Evolutionary conservation across 768 basidiomycete genomes (phyloP).

Genomic region (Russula lepida): DNA sequence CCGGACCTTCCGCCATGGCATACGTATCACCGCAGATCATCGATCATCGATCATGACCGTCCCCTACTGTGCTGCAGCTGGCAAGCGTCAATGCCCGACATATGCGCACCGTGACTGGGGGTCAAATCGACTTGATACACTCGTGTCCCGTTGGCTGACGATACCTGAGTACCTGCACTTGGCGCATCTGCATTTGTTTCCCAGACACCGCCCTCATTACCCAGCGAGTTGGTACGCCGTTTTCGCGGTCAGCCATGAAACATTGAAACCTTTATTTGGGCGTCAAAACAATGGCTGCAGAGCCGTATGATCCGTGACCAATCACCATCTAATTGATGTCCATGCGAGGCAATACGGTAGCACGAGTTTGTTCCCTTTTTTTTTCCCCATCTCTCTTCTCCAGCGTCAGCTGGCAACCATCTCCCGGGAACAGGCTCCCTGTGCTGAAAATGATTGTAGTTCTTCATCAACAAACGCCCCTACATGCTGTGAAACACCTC

Average conservation of each 20-base stretch:
- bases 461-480: neutral
- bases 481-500: neutral
- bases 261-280: conserved; percentile 1
- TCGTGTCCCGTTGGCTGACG: conserved; percentile 9
- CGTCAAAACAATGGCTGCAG: neutral
- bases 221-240: neutral
- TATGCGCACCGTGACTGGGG: neutral
- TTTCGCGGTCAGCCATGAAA: neutral
- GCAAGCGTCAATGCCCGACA: neutral
- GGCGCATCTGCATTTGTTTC: conserved; percentile 2
- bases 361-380: neutral
- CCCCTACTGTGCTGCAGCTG: neutral
- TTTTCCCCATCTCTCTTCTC: neutral
- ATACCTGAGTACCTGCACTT: neutral
- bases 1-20: neutral
- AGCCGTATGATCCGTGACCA: neutral
- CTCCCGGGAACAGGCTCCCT: neutral
- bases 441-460: no score
- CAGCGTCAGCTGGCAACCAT: neutral
- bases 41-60: neutral
- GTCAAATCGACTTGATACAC: neutral
- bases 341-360: neutral
- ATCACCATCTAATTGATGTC: neutral
- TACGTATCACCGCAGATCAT: neutral
- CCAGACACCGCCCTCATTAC: neutral